Evolutionary conservation across 2,329 filamentous ascomycete genomes (phyloP).

Genomic region (Hymenoscyphus fructigenus): DNA sequence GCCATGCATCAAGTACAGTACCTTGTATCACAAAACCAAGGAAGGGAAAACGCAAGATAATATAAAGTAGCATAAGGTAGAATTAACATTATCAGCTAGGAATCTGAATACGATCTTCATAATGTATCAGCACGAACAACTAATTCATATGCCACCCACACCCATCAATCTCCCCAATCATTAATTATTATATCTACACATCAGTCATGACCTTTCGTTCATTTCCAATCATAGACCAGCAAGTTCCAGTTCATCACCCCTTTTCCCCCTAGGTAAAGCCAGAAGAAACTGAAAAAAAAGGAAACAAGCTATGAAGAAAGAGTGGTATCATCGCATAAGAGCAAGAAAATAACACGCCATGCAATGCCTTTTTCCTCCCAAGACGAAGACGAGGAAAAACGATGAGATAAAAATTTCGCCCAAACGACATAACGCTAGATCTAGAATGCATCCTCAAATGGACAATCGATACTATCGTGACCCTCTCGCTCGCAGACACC

Average conservation of each 20-base stretch:
- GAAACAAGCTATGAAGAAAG: slow-evolving; percentile 7
- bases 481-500: slow-evolving; percentile 94
- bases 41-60: too few species aligned
- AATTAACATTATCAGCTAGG: too few species aligned
- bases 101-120: too few species aligned
- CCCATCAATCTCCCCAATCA: slow-evolving; percentile 1
- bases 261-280: not conserved
- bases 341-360: slow-evolving; percentile 22
- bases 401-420: not conserved
- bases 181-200: slow-evolving; percentile 22
- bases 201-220: slow-evolving; percentile 17
- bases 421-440: not conserved
- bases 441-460: slow-evolving; percentile 79
- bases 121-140: too few species aligned
- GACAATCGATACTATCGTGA: slow-evolving; percentile 93
- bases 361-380: slow-evolving; percentile 10
- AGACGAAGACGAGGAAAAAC: slow-evolving; percentile 11
- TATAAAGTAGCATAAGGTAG: too few species aligned
- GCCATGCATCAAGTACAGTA: too few species aligned
- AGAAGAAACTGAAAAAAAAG: not conserved
- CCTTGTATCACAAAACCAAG: too few species aligned
- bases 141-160: not conserved
- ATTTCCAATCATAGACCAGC: slow-evolving; percentile 1
- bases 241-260: not conserved
- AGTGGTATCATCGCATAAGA: slow-evolving; percentile 33